phyloP scores from a whole-genome alignment of 768 basidiomycete genomes.

The Antrodiella citrinella region DNA sequence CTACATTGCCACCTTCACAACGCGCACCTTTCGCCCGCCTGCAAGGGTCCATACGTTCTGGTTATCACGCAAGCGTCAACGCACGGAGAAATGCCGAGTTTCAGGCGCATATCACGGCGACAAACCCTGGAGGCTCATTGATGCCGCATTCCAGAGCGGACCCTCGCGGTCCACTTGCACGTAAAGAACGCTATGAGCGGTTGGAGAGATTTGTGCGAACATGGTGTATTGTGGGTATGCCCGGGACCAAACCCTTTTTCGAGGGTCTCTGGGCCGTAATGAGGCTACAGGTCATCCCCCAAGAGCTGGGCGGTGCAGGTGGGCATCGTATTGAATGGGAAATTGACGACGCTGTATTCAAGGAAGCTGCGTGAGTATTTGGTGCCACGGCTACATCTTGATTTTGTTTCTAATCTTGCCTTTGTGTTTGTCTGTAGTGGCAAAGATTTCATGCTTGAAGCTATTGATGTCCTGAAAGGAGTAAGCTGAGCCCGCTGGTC shows the following conservation, averaged over 20 bases:
- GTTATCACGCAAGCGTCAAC: constrained; percentile 76
- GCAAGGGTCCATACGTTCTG: constrained; percentile 80
- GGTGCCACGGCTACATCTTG: constrained; percentile 8
- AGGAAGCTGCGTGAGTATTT: constrained; percentile 79
- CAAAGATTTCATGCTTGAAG: constrained; percentile 91
- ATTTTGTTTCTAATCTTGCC: too few species aligned
- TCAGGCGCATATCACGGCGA: constrained; percentile 74
- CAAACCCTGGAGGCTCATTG: constrained; percentile 72
- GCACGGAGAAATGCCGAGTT: constrained; percentile 75
- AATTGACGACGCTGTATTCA: constrained; percentile 89
- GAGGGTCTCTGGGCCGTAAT: constrained; percentile 69
- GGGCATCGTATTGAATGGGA: constrained; percentile 74
- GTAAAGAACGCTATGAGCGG: constrained; percentile 71
- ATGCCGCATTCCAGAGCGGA: constrained; percentile 66
- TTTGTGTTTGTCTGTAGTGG: constrained; percentile 58
- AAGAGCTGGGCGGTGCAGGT: constrained; percentile 76
- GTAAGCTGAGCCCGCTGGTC: constrained; percentile 35
- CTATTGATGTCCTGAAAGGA: constrained; percentile 84
- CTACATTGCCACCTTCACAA: constrained; percentile 74
- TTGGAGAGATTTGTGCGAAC: constrained; percentile 67
- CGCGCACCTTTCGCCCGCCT: constrained; percentile 81
- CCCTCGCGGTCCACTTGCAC: constrained; percentile 53
- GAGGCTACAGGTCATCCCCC: constrained; percentile 74
- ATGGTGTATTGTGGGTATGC: constrained; percentile 84
- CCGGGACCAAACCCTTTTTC: constrained; percentile 87